Conservation (phyloP, 108 stramenopile species). For the Fragilariopsis cylindrus region DNA sequence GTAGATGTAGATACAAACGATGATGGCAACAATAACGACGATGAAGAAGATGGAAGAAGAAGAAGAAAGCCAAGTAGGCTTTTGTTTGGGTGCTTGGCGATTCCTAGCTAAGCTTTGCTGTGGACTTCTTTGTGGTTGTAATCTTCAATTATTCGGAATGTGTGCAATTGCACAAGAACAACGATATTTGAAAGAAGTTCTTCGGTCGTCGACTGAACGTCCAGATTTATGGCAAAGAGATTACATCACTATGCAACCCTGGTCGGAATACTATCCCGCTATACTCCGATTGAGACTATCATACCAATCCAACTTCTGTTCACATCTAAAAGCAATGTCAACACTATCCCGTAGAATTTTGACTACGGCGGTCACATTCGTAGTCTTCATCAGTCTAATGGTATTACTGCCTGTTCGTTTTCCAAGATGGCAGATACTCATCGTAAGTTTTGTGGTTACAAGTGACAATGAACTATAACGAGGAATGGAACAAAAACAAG, state of each 20-base stretch:
- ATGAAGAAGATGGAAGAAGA: conserved; percentile 8
- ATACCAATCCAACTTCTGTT: not conserved
- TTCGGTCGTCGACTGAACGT: conserved; percentile 18
- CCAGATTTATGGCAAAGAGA: conserved; percentile 59
- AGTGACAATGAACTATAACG: not conserved
- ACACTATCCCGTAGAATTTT: not conserved
- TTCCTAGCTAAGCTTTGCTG: conserved; percentile 40
- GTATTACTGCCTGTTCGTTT: conserved; percentile 8
- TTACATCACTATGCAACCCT: conserved; percentile 78
- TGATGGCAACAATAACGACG: not conserved
- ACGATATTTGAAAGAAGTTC: conserved; percentile 53
- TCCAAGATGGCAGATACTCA: conserved; percentile 18
- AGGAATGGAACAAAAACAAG: not conserved
- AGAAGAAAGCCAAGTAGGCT: not conserved
- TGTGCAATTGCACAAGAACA: conserved; percentile 85
- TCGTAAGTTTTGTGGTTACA: conserved; percentile 9
- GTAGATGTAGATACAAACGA: conserved; percentile 13
- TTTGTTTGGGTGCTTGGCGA: conserved; percentile 44
- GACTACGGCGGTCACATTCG: not conserved
- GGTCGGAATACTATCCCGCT: conserved; percentile 58
- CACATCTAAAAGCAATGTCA: conserved; percentile 15
- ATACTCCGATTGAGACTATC: conserved; percentile 28
- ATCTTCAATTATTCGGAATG: conserved; percentile 71
- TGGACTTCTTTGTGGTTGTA: conserved; percentile 41
- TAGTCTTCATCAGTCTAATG: conserved; percentile 6